Evolutionary conservation across 75 land plant genomes (phyloP), one percentile per base, ranked within the genome.

Genomic region (Ceratopteris richardii): DNA sequence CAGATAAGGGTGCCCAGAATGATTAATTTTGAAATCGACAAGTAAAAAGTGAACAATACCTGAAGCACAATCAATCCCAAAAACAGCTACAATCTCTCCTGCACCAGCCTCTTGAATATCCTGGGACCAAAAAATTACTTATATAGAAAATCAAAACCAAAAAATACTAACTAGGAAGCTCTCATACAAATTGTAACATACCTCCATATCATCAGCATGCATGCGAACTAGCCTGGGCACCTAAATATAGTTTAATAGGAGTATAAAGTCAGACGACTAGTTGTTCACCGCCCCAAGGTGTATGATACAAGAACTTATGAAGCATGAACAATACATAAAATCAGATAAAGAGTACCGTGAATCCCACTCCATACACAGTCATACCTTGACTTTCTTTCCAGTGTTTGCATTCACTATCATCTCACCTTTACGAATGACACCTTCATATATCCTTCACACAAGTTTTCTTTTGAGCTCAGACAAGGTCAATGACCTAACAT

Each of bases 161-260:
- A 30, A 33, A 47, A 17, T 39, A 16, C n/a, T n/a, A n/a, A n/a
- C n/a, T n/a, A n/a, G n/a, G n/a, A n/a, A 33, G 37, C 37, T 33
- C n/a, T n/a, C n/a, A n/a, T 33, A 9, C 37, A 33, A 33, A 33
- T 33, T 33, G 37, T 22, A 44, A 61, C 92, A 50, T 42, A 95
- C 97, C 92, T 95, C 99, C 99, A 95, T 95, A 51, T 95, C 99
- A 80, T 95, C 74, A 25, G 97, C 76, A 64, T 95, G 99, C 99
- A 95, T 90, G 51, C 90, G 82, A 11, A 90, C 96, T 47, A 95
- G 75, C 26, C 96, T 87, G 42, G 96, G 96, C 57, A 95, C 88
- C 96, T 90, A 67, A 5, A 30, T 20, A 57, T 16, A 40, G 21
- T 40, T 26, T 19, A 68, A 54, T 52, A 6, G 1, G 21, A 46